Evolutionary conservation across 140 eudicot species (phyloP).

Genomic region (Ambrosia hybrid): DNA sequence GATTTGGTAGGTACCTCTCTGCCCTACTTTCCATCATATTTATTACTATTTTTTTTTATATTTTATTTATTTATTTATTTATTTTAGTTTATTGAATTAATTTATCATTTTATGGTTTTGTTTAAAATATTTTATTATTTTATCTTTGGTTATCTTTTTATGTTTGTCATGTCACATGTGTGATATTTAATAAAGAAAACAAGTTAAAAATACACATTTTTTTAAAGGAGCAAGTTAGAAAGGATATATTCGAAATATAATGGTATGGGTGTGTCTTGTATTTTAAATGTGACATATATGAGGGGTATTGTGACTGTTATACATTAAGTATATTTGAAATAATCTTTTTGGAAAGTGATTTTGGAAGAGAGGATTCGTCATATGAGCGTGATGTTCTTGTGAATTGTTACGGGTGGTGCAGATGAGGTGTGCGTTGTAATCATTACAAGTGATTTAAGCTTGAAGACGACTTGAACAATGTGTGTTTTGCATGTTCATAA

Average conservation of each 20-base stretch:
- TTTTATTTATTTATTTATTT: no score
- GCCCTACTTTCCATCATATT: slow-evolving; percentile 38
- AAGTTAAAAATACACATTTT: not conserved
- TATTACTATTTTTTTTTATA: slow-evolving; percentile 9
- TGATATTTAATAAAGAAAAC: not conserved
- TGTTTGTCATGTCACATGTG: no score
- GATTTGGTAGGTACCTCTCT: slow-evolving; percentile 75
- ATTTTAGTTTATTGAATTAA: no score
- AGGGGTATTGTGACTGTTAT: not conserved
- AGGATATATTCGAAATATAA: no score
- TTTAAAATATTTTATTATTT: no score
- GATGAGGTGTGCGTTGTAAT: not conserved
- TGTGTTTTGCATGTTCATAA: not conserved
- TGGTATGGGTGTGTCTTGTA: no score
- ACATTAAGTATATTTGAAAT: not conserved
- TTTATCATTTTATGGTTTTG: no score
- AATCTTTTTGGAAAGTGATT: not conserved
- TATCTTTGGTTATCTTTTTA: no score
- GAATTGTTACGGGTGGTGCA: not conserved
- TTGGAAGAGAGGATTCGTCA: not conserved
- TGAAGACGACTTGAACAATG: not conserved
- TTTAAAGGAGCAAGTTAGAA: no score
- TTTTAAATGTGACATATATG: not conserved
- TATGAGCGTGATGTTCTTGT: not conserved
- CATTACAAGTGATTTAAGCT: not conserved